Conservation (phyloP, 2,329 filamentous ascomycete genomes). For the Sporothrix sp. region DNA sequence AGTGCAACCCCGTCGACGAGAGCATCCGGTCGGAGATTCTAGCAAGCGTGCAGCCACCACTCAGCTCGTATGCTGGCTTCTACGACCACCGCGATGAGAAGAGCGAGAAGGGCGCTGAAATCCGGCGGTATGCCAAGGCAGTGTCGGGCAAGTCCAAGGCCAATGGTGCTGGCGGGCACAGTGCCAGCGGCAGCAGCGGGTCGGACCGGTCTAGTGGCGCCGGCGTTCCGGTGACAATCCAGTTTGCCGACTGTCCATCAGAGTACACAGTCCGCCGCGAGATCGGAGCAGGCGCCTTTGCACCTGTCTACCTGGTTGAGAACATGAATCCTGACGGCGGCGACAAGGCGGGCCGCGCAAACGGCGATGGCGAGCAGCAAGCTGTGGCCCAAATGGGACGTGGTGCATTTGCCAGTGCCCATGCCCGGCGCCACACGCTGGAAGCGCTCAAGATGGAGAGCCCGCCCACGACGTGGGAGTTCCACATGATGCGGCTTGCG, state of each 20-base stretch:
- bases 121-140: conserved; percentile 71
- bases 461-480: conserved; percentile 86
- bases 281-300: conserved; percentile 87
- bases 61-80: conserved; percentile 70
- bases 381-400: conserved; percentile 45
- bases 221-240: conserved; percentile 52
- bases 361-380: conserved; percentile 31
- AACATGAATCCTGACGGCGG: conserved; percentile 45
- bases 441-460: conserved; percentile 94
- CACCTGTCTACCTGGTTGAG: conserved; percentile 87
- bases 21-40: conserved; percentile 65
- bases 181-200: conserved; percentile 18
- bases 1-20: conserved; percentile 87
- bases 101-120: conserved; percentile 61
- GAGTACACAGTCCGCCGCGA: conserved; percentile 75
- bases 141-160: conserved; percentile 50
- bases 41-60: conserved; percentile 59
- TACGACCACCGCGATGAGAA: conserved; percentile 57
- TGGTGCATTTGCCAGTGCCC: conserved; percentile 45
- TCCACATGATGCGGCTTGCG: conserved; percentile 82
- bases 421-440: conserved; percentile 44
- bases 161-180: conserved; percentile 30
- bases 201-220: conserved; percentile 54
- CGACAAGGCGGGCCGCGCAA: conserved; percentile 25
- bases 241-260: conserved; percentile 54